Evolutionary conservation across 1,284 basidiomycete species (phyloP), one percentile per base, ranked within the genome.

Genomic region (Cryptococcus floricola): DNA sequence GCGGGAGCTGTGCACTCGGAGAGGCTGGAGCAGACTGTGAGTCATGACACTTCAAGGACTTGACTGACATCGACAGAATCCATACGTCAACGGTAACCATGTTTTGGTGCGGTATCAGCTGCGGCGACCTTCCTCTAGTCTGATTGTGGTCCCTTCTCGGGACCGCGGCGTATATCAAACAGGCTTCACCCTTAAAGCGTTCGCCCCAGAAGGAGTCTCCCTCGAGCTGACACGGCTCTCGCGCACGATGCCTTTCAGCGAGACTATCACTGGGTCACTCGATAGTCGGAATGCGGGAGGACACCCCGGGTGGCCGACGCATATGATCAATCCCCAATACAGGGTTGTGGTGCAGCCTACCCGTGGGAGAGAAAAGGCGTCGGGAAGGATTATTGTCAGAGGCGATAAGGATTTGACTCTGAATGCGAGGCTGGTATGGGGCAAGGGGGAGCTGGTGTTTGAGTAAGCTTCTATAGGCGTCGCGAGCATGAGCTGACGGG

Each of bases 271-370:
- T 0, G 87, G 85, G 3, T 68, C 77, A 0, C 82, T 95, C 65
- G 87, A 85, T 0, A 81, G 77, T 43, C 86, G 85, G 59, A 88
- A 84, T 10, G 84, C 89, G 0, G 94, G 94, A 0, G 94, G 94
- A 0, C 93, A 93, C 67, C 83, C 85, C 48, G 83, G 83, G 0
- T 81, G 85, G 63, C 83, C 89, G 0, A 86, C 87, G 0, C 96
- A 90, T 76, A 87, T 94, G 84, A 77, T 83, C 56, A 98, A 98
- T 69, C 94, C 94, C 0, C 92, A 97, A 70, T 97, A 89, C 72
- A 80, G 81, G 48, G 76, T 97, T 4, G 79, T 73, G 3, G 76
- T 94, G 13, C 75, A 80, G 44, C 48, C 53, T 19, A 56, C 50
- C 34, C 58, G 68, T 46, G 84, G 82, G 63, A 42, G 23, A 23